Evolutionary conservation across 495 filamentous ascomycete genomes (phyloP), one percentile per base, ranked within the genome.

Genomic region (Xylaria curta): DNA sequence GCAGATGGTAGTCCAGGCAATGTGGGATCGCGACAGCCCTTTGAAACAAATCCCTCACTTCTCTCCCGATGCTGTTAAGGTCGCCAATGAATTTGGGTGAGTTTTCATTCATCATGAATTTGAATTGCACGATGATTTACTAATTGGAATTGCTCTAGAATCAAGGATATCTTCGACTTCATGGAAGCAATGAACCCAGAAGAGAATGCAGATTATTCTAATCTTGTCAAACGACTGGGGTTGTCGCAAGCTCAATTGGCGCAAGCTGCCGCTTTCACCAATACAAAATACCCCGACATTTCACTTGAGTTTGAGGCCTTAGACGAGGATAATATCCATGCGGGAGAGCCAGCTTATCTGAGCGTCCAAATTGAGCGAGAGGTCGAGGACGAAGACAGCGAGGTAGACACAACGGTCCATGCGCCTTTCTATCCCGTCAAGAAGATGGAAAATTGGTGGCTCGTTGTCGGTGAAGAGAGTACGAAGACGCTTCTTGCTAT

Each of bases 41-140:
- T 87, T 99, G 64, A 97, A 97, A 84, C 96, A 99, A 83, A 97
- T 99, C 74, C 96, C 96, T 71, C 92, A 97, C 82, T 99, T 99
- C 81, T 88, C 91, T 6, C 88, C 92, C 33, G 90, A 96, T 68
- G 90, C 91, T 61, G 89, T 98, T 73, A 92, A 96, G 82, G 91
- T 88, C 71, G 93, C 93, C 53, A 92, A 93, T 76, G 90, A 93
- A 66, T 90, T 86, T 73, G 90, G 90, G 90, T 92, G 89, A 85
- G 89, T 89, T 71, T 63, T 69, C 28, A 53, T 28, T 38, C 24
- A 33, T 47, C n/a, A 53, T 63, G 8, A 31, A 56, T 13, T 42
- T 42, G 36, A 36, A 21, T 28, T 46, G n/a, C 4, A 66, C 17
- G 40, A n/a, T 21, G 3, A 38, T 40, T 42, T 78, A 70, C 84